Base-by-base conservation (phyloP, 345 rosid genomes). In the Aethionema arabicum region DNA sequence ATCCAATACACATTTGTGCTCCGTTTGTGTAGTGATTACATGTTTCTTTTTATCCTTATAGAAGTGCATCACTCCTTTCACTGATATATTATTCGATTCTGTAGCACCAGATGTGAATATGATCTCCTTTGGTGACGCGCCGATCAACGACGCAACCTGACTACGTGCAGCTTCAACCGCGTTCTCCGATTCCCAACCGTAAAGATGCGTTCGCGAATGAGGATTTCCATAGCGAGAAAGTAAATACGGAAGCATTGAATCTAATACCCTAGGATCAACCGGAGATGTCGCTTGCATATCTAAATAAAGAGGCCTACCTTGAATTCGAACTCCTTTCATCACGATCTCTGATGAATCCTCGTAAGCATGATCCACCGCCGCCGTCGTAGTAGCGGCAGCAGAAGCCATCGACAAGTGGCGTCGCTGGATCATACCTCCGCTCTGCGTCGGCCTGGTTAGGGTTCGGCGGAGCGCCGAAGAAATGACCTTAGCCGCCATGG, bases 81-180 rank as follows among this genome's bases (percentile, higher is more conserved):
- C 55, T 32, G 95, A 88, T 11, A 85, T 80, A 41, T 93, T 93
- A 42, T 93, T 93, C 21, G 88, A 88, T 68, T 93, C 99, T 48
- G 97, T 93, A 13, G 97, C 99, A 31, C 99, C 99, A 8, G 99
- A 90, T 40, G 95, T 80, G 76, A 93, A 93, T 5, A 93, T 76
- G 47, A 93, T 78, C 72, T 93, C 99, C 61, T 85, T 93, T 3
- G 95, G 88, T 8, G 97, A 87, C 13, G 97, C 96, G 15, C 83
- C 83, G 64, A 93, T 77, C 12, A 93, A 73, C n/a, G 74, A 76
- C 7, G 97, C 90, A 32, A 90, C 81, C 27, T 87, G 88, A 13
- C 77, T 68, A 42, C 97, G 88, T 11, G 99, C 91, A 2, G 82
- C 67, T 61, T 93, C 99, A 3, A 84, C 95, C 2, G 96, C 99